A percentile compares a stretch with the other conserved stretches of the same genome.
Evolutionary conservation across 768 basidiomycete species (phyloP).

Genomic region (Trametes villosa): DNA sequence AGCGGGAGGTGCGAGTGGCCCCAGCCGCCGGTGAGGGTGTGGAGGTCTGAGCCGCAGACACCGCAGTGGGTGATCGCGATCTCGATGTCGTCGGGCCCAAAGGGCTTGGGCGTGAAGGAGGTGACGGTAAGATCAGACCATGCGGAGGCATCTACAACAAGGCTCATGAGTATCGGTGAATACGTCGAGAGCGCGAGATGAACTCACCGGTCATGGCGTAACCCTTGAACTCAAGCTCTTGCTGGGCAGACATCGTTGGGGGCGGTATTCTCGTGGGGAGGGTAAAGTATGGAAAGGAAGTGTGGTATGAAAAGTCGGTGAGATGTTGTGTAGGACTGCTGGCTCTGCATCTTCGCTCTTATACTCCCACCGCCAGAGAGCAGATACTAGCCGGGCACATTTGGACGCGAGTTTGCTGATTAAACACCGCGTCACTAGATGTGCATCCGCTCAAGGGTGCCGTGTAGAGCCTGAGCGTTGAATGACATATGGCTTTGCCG

Average conservation of each 20-base stretch:
- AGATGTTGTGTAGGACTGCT: no score
- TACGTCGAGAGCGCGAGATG: no score
- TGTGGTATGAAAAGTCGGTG: not conserved
- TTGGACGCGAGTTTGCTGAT: no score
- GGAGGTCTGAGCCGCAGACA: conserved; percentile 58
- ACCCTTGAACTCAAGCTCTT: conserved; percentile 33
- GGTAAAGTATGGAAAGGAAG: no score
- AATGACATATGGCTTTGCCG: not conserved
- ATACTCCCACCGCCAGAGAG: not conserved
- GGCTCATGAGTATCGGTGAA: not conserved
- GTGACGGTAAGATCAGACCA: conserved; percentile 50
- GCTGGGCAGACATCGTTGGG: conserved; percentile 15
- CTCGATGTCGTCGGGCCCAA: conserved; percentile 59
- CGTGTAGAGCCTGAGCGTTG: not conserved
- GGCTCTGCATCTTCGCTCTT: not conserved
- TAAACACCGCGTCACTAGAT: conserved; percentile 1
- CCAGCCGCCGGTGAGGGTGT: conserved; percentile 49
- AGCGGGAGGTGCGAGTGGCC: conserved; percentile 33
- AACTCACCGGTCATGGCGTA: conserved; percentile 32
- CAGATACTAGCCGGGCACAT: conserved; percentile 2
- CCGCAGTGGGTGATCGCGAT: conserved; percentile 53
- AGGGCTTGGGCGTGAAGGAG: conserved; percentile 57
- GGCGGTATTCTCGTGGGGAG: not conserved
- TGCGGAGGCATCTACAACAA: conserved; percentile 21
- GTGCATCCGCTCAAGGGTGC: not conserved